These are phyloP conservation scores for Allium sativum DNA, from an alignment of 106 monocot genomes.

Conservation along the genomic window DNA sequence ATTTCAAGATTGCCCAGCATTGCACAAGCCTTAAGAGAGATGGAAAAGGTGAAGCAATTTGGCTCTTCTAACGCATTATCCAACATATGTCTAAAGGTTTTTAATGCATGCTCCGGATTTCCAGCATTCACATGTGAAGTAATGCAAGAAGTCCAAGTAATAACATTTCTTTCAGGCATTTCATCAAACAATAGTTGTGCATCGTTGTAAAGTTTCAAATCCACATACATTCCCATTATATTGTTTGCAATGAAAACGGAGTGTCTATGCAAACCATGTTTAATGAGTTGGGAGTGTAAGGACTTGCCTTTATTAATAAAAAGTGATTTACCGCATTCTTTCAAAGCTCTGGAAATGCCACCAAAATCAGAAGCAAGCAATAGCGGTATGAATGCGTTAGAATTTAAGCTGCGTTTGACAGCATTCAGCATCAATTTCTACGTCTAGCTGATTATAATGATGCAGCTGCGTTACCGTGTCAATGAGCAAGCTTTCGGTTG, in stretches of 20 bases:
- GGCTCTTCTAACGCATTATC: slow-evolving; percentile 19
- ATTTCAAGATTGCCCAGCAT: slow-evolving; percentile 29
- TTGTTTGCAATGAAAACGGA: slow-evolving; percentile 48
- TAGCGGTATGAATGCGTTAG: neutral
- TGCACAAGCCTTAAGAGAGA: slow-evolving; percentile 58
- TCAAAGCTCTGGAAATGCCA: slow-evolving; percentile 23
- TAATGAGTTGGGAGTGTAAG: slow-evolving; percentile 41
- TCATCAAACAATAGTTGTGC: slow-evolving; percentile 48
- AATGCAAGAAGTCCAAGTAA: slow-evolving; percentile 70
- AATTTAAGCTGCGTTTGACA: neutral
- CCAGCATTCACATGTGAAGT: slow-evolving; percentile 29
- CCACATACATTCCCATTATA: slow-evolving; percentile 39
- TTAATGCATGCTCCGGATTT: slow-evolving; percentile 34
- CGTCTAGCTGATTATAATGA: neutral
- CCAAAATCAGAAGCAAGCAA: slow-evolving; percentile 9
- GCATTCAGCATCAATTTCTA: neutral
- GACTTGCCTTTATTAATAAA: slow-evolving; percentile 19
- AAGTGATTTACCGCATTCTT: slow-evolving; percentile 9
- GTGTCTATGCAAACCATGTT: slow-evolving; percentile 17
- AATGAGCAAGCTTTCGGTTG: too few relatives aligned
- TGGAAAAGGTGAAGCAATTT: slow-evolving; percentile 42
- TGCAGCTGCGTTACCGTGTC: too few relatives aligned
- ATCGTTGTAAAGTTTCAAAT: slow-evolving; percentile 14
- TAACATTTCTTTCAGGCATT: slow-evolving; percentile 59
- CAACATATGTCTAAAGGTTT: slow-evolving; percentile 40